Percentiles rank a stretch among this genome's conserved stretches.
Evolutionary conservation across 1,284 basidiomycete species (phyloP).

Genomic region (Naganishia sp.): DNA sequence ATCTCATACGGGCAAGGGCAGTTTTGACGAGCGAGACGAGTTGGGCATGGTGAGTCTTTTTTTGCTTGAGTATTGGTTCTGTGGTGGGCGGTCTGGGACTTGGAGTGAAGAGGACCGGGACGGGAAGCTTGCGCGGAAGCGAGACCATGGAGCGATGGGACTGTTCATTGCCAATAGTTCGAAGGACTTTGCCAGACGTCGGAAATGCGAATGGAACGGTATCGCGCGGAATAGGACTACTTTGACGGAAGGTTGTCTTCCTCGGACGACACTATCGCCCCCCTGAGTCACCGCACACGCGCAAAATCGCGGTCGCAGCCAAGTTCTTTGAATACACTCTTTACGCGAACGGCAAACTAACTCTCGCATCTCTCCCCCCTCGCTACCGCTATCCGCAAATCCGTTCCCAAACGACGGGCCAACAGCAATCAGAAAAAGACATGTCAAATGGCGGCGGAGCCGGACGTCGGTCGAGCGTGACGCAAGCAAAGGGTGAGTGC

Average conservation of each 20-base stretch:
- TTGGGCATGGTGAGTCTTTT: constrained; percentile 12
- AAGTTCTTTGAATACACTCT: not conserved
- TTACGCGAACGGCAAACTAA: not conserved
- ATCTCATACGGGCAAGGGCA: not conserved
- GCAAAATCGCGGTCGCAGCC: not conserved
- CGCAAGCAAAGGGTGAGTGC: constrained; percentile 17
- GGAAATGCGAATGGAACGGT: not conserved
- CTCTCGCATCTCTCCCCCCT: not conserved
- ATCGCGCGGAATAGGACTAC: not conserved
- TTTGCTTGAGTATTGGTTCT: not conserved
- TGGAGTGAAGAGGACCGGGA: not conserved
- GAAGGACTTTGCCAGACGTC: not conserved
- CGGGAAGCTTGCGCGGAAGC: not conserved
- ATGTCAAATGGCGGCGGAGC: not conserved
- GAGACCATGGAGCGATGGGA: not conserved
- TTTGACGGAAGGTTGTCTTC: not conserved
- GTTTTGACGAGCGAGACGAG: constrained; percentile 22
- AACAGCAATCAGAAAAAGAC: constrained; percentile 24
- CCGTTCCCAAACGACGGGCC: not conserved
- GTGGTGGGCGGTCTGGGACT: no score
- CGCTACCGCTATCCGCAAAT: not conserved
- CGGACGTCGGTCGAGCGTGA: constrained; percentile 12
- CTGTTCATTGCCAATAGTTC: not conserved
- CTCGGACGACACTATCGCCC: no score
- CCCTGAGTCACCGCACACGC: no score